Conservation (phyloP, 1,284 basidiomycete species). For the Coriolopsis trogii region DNA sequence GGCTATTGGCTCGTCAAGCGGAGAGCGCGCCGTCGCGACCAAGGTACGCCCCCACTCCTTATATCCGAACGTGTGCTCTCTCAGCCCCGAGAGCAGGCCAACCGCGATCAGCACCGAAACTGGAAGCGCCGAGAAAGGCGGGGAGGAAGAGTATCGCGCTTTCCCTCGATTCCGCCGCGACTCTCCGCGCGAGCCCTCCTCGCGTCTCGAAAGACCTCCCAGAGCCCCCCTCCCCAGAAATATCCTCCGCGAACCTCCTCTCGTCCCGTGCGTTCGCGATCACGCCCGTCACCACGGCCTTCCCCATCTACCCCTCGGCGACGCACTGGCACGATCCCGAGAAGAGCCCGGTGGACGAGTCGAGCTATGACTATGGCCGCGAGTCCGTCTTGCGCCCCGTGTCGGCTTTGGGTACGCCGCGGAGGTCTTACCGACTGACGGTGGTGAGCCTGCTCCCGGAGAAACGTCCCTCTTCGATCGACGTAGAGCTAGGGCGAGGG, state of each 20-base stretch:
- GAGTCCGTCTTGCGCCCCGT: background rate
- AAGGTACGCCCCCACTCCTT: background rate
- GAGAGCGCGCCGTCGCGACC: background rate
- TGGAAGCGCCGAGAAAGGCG: slow-evolving; percentile 1
- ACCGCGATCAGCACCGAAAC: background rate
- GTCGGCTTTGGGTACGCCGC: background rate
- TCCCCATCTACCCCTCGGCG: background rate
- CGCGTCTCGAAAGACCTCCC: background rate
- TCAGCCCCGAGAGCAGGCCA: background rate
- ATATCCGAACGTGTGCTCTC: background rate
- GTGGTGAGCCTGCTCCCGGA: background rate
- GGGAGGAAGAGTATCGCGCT: background rate
- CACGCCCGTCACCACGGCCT: background rate
- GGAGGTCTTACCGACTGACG: background rate
- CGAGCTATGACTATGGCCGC: background rate
- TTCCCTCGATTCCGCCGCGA: background rate
- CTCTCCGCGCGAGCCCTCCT: background rate
- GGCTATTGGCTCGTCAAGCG: background rate
- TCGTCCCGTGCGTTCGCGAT: background rate
- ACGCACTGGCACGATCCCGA: background rate
- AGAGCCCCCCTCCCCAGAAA: no score
- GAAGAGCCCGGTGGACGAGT: background rate
- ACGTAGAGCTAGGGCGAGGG: background rate
- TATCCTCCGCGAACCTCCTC: background rate
- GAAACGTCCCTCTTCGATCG: background rate